Evolutionary conservation across 192 early-diverging fungal genomes (phyloP).

Genomic region (Umbelopsis sp.): DNA sequence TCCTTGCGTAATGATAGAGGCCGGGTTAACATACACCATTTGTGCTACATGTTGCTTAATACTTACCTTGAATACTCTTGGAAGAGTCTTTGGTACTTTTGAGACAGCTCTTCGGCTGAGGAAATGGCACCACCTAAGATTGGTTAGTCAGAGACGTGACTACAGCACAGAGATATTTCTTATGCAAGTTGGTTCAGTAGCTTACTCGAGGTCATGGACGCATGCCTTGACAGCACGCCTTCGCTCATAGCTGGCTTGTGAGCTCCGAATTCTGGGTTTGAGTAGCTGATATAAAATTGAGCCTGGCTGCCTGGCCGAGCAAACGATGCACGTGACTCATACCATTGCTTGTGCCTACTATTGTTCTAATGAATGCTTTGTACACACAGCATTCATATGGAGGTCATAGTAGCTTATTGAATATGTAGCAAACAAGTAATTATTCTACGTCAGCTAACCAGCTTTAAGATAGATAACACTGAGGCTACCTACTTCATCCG

Average conservation of each 20-base stretch:
- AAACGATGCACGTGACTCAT: neutral
- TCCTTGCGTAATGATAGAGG: conserved; percentile 28
- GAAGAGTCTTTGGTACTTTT: conserved; percentile 59
- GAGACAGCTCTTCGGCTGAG: conserved; percentile 57
- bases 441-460: no score
- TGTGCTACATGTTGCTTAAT: neutral
- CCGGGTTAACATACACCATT: neutral
- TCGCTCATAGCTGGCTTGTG: conserved; percentile 27
- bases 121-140: conserved; percentile 34
- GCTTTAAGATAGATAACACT: no score
- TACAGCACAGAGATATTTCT: neutral
- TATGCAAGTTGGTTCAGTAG: neutral
- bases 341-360: neutral
- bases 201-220: conserved; percentile 30
- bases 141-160: neutral
- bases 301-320: neutral
- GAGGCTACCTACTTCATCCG: no score
- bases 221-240: conserved; percentile 29
- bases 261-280: neutral
- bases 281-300: no score
- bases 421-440: no score
- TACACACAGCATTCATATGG: neutral
- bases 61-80: conserved; percentile 56
- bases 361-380: neutral
- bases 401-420: neutral